phyloP scores from a whole-genome alignment of 352 stramenopile species.

The Phytophthora pseudosyringae region DNA sequence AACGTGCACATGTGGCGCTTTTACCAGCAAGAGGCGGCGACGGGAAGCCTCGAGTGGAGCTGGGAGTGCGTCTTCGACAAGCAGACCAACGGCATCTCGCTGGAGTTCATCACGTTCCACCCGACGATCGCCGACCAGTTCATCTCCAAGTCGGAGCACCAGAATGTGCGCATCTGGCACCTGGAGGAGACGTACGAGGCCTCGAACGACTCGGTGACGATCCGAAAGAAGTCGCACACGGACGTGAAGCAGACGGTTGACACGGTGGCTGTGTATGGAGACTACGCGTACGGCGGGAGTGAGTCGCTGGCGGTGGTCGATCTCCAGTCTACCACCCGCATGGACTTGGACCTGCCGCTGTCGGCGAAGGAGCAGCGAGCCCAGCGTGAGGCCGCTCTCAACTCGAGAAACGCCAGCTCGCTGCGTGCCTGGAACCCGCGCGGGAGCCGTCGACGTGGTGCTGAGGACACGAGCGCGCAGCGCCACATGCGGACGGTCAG shows the following conservation, averaged over 20 bases:
- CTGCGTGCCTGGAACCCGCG: conserved; percentile 54
- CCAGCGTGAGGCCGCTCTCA: conserved; percentile 44
- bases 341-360: conserved; percentile 77
- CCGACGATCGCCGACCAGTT: conserved; percentile 58
- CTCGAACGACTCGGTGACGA: conserved; percentile 32
- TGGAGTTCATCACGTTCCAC: conserved; percentile 84
- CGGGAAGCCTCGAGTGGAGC: conserved; percentile 39
- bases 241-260: conserved; percentile 83
- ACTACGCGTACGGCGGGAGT: conserved; percentile 76
- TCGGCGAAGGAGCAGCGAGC: conserved; percentile 66
- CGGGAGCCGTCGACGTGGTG: conserved; percentile 48
- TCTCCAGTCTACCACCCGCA: conserved; percentile 54
- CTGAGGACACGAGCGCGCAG: conserved; percentile 51
- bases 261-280: conserved; percentile 66
- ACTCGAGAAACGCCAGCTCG: conserved; percentile 36
- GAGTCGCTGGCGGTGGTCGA: conserved; percentile 77
- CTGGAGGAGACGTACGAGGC: conserved; percentile 64
- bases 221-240: conserved; percentile 74
- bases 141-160: conserved; percentile 88
- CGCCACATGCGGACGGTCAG: conserved; percentile 80
- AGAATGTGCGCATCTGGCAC: conserved; percentile 86
- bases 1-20: conserved; percentile 89
- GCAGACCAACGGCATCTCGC: conserved; percentile 85
- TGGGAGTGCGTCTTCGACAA: conserved; percentile 91
- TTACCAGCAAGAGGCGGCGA: conserved; percentile 49